These are phyloP conservation scores for Pelargonium australe DNA, from an alignment of 441 rosid genomes.

Conservation along the genomic window DNA sequence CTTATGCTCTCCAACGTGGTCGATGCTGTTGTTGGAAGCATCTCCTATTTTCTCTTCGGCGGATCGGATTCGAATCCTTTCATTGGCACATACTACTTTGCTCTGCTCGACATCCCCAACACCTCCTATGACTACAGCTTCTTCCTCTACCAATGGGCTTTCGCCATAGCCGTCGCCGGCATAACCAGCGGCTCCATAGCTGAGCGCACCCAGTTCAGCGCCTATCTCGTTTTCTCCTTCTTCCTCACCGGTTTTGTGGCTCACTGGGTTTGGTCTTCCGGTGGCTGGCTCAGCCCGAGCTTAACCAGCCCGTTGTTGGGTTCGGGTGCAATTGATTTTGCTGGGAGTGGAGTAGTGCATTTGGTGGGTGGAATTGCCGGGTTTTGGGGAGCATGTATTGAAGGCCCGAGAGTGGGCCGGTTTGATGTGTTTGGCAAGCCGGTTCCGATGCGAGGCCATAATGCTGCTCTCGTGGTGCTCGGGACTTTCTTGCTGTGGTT, in stretches of 20 bases:
- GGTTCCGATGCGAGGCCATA: constrained; percentile 59
- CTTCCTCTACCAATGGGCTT: constrained; percentile 83
- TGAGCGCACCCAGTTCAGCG: constrained; percentile 74
- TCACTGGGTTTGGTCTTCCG: constrained; percentile 73
- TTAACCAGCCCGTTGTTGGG: constrained; percentile 39
- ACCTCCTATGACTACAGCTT: constrained; percentile 41
- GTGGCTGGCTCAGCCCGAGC: constrained; percentile 62
- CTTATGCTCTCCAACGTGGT: constrained; percentile 82
- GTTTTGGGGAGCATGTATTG: constrained; percentile 56
- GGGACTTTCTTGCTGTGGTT: constrained; percentile 72
- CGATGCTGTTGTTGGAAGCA: constrained; percentile 77
- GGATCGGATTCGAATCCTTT: constrained; percentile 47
- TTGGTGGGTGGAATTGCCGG: constrained; percentile 74
- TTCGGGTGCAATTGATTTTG: constrained; percentile 75
- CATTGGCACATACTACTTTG: constrained; percentile 56
- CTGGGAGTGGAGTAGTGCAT: constrained; percentile 73
- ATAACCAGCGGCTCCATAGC: constrained; percentile 79
- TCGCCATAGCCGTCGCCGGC: constrained; percentile 76
- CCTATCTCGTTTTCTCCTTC: constrained; percentile 63
- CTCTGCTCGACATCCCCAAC: constrained; percentile 45
- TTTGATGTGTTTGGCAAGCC: constrained; percentile 61
- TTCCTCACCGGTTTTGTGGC: constrained; percentile 70
- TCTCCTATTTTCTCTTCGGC: constrained; percentile 70
- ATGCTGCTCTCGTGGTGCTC: constrained; percentile 63
- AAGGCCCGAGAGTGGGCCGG: constrained; percentile 68